Percentiles rank a stretch among this genome's conserved stretches.
phyloP scores from a whole-genome alignment of 257 asterid genomes.

The Catharanthus roseus region DNA sequence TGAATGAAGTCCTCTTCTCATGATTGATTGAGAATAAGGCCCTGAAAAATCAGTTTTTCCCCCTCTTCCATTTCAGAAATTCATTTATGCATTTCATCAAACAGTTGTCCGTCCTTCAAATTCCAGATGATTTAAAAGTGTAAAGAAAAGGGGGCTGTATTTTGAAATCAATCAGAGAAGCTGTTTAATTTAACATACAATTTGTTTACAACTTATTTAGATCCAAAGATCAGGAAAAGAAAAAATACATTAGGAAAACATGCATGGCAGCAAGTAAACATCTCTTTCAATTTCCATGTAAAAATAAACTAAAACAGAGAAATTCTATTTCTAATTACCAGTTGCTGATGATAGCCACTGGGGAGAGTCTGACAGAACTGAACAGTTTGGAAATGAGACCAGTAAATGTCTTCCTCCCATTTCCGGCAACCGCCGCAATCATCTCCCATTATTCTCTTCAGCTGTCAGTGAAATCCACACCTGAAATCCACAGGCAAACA shows the following conservation, averaged over 20 bases:
- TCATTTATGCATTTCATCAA: too few relatives aligned
- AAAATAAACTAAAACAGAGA: too few relatives aligned
- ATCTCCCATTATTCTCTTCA: constrained; percentile 23
- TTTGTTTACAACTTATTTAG: background rate
- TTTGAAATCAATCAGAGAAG: background rate
- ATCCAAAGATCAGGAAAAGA: background rate
- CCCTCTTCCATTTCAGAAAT: too few relatives aligned
- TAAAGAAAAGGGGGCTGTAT: too few relatives aligned
- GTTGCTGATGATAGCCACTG: constrained; percentile 22
- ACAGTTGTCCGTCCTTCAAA: background rate
- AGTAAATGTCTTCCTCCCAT: constrained; percentile 35
- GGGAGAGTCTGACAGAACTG: constrained; percentile 35
- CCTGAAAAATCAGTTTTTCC: background rate
- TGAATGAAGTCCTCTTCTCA: background rate
- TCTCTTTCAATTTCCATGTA: background rate
- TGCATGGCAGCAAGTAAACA: background rate
- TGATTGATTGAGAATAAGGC: too few relatives aligned
- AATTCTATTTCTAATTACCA: too few relatives aligned
- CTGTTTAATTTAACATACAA: background rate
- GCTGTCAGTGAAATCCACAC: background rate
- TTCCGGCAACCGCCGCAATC: constrained; percentile 24
- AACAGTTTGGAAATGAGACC: constrained; percentile 32
- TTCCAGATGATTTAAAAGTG: background rate
- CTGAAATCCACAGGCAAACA: background rate
- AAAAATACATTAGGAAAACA: background rate